Base-by-base conservation (phyloP, 495 filamentous ascomycete species). In the Penicillium cataractarum region DNA sequence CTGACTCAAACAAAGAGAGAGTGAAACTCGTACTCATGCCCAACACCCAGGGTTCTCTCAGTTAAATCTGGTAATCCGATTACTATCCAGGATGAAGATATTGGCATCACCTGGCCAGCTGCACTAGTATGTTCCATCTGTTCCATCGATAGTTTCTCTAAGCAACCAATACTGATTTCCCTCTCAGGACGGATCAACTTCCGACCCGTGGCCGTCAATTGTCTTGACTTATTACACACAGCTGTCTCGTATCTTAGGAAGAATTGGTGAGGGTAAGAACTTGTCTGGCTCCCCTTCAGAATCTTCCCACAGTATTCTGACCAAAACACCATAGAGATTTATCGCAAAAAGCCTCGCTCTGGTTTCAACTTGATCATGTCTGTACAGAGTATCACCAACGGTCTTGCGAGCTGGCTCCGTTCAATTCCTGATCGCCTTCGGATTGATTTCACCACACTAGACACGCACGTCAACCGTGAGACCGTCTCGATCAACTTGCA, bases 31-130 rank as follows among this genome's bases (percentile, higher is more conserved):
- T 26, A 8, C 42, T 52, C 35, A 53, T 27, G 52, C 1, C 24
- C 19, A 31, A 19, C 10, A n/a, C 9, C 53, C 24, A 76, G 74
- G 21, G 68, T 84, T 42, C 65, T 82, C 2, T 77, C 76, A 0
- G 79, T 78, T 44, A 83, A 83, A 61, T 81, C 79, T 2, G 80
- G 82, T 7, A 81, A 82, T 57, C 82, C 82, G 0, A 75, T 81
- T 33, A 79, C 78, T 1, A 79, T 84, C 15, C 76, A 78, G 12
- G 82, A 83, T 61, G 75, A 81, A 55, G 82, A 84, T 58, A 83
- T 83, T 51, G 77, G 76, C 2, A 80, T 74, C 10, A 66, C 62
- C 8, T 73, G 74, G 69, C 81, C 82, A 2, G 68, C 74, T 17
- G 63, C 66, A 6, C 39, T 65, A 31, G 73, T 74, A 65, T 32